A percentile compares a stretch with the other conserved stretches of the same genome.
These are phyloP conservation scores for Starmera caribaea DNA, from an alignment of 805 yeast genomes.

Conservation along the genomic window DNA sequence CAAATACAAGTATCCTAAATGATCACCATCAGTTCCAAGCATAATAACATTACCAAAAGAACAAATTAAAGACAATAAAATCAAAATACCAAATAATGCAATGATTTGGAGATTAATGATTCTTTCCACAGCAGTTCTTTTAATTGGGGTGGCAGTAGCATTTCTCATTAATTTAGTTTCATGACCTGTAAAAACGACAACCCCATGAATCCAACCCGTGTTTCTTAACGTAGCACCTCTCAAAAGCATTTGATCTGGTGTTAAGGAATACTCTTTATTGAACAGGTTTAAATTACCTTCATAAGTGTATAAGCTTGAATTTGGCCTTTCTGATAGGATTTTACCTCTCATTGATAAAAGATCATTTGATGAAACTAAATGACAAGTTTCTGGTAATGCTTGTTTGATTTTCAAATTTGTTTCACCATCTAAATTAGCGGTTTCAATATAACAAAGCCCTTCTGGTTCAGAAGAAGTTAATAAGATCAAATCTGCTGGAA, in stretches of 20 bases:
- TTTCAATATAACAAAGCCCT: constrained; percentile 94
- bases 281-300: constrained; percentile 71
- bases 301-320: constrained; percentile 86
- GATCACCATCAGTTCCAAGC: constrained; percentile 39
- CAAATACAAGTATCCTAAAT: constrained; percentile 55
- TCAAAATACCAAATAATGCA: constrained; percentile 74
- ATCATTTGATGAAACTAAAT: constrained; percentile 56
- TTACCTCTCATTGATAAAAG: constrained; percentile 44
- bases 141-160: constrained; percentile 97
- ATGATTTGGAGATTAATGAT: constrained; percentile 88
- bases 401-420: constrained; percentile 95
- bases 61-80: constrained; percentile 68
- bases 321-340: constrained; percentile 83
- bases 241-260: constrained; percentile 84
- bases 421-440: constrained; percentile 97
- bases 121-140: constrained; percentile 93
- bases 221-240: constrained; percentile 95
- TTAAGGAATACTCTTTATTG: constrained; percentile 54
- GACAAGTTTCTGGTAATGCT: constrained; percentile 68
- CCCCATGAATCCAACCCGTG: constrained; percentile 91
- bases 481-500: constrained; percentile 87
- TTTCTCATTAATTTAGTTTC: constrained; percentile 97
- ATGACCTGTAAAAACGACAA: constrained; percentile 94
- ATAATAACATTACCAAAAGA: constrained; percentile 82
- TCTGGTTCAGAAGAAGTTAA: constrained; percentile 95